Evolutionary conservation across 768 basidiomycete genomes (phyloP).

Genomic region (Tubosaeta sp.): DNA sequence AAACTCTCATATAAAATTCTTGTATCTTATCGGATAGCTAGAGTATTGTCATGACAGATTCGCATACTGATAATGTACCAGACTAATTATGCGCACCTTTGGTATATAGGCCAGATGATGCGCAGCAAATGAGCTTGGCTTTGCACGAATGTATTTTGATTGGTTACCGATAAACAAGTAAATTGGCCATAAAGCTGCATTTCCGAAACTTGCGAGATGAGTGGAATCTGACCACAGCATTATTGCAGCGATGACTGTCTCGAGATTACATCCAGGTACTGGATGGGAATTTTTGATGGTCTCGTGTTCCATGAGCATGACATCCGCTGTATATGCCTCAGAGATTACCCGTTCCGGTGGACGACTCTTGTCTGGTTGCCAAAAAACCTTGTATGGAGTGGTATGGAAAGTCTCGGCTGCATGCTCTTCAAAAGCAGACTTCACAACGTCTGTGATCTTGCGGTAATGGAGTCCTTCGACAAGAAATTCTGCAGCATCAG

Average conservation of each 20-base stretch:
- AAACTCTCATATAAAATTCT: slow-evolving; percentile 4
- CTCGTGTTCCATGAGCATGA: slow-evolving; percentile 13
- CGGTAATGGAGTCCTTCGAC: slow-evolving; percentile 28
- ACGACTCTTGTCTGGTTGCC: neutral
- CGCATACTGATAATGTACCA: neutral
- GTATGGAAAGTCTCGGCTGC: slow-evolving; percentile 13
- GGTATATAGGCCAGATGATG: slow-evolving; percentile 24
- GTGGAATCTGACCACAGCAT: slow-evolving; percentile 29
- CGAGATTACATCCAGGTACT: slow-evolving; percentile 9
- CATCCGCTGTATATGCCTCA: slow-evolving; percentile 21
- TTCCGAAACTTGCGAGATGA: slow-evolving; percentile 20
- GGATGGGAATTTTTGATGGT: slow-evolving; percentile 2
- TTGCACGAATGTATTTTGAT: slow-evolving; percentile 8
- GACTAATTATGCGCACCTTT: neutral
- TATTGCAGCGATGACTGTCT: slow-evolving; percentile 13
- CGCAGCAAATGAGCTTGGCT: slow-evolving; percentile 7
- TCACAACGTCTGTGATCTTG: slow-evolving; percentile 21
- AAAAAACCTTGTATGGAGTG: slow-evolving; percentile 14
- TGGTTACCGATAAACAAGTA: slow-evolving; percentile 8
- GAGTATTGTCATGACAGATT: neutral
- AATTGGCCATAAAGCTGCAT: slow-evolving; percentile 13
- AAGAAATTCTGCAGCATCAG: neutral
- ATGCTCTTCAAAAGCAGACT: slow-evolving; percentile 16
- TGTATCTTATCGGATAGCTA: slow-evolving; percentile 8
- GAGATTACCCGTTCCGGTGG: slow-evolving; percentile 15